Percentiles rank a stretch among this genome's conserved stretches.
Evolutionary conservation across 2,329 filamentous ascomycete species (phyloP).

Genomic region (Aspergillus sp.): DNA sequence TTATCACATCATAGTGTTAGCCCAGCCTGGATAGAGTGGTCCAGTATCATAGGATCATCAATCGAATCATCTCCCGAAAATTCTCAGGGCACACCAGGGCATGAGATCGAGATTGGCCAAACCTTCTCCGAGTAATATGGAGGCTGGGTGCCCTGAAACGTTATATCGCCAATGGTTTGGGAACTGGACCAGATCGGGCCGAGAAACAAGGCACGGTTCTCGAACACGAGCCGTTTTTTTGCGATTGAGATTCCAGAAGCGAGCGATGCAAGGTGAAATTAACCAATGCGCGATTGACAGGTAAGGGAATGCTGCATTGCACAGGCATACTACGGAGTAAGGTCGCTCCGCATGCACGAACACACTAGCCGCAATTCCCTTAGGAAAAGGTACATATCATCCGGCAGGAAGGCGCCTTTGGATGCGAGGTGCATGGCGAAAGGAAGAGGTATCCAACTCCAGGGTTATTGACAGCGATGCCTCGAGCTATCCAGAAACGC

Average conservation of each 20-base stretch:
- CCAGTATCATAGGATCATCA: no score
- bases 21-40: background rate
- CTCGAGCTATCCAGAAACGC: background rate
- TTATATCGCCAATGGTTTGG: background rate
- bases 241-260: constrained; percentile 3
- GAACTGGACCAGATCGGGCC: constrained; percentile 5
- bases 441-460: background rate
- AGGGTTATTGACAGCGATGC: background rate
- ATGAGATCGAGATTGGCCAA: background rate
- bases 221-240: background rate
- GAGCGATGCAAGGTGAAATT: background rate
- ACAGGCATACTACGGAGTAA: background rate
- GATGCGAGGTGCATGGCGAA: background rate
- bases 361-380: background rate
- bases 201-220: constrained; percentile 3
- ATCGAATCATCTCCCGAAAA: no score
- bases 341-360: constrained; percentile 3
- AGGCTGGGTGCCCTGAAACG: background rate
- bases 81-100: background rate
- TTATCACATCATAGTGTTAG: background rate
- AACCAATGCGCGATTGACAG: constrained; percentile 1
- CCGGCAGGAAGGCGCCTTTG: background rate
- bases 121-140: background rate
- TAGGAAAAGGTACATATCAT: background rate
- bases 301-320: constrained; percentile 4